Base-by-base conservation (phyloP, 1,284 basidiomycete genomes). In the Moesziomyces sp. region DNA sequence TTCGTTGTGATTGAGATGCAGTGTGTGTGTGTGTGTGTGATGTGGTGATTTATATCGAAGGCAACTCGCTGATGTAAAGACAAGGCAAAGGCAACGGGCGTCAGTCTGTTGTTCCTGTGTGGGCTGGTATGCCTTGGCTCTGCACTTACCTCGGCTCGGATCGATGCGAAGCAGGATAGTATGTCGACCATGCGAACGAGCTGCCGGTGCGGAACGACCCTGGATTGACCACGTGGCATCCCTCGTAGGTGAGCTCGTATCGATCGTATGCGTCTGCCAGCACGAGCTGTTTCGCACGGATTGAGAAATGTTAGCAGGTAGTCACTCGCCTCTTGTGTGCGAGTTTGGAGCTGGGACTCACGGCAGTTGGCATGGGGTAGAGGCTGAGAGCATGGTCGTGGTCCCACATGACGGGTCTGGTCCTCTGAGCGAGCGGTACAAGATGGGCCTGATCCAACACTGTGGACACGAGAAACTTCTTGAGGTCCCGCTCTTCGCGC, bases 151-250 rank as follows among this genome's bases (percentile, higher is more conserved):
- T 85, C 46, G 83, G 76, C 69, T 73, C 84, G 21, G 70, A 80
- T 47, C 76, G 73, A 44, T 74, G 80, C 24, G 57, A 81, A 24
- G 74, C 70, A 16, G 84, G 84, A 45, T 85, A 83, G 59, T 84
- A 85, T 2, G 84, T 84, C 14, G 78, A 76, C 84, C 84, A 85
- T 0, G 76, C 69, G 24, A 81, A 85, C 19, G 62, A 46, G 28
- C 64, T 63, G 16, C 84, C 81, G 10, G 52, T 52, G 21, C 76
- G 52, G 61, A 84, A 84, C 1, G 81, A 79, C 14, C 97, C 96
- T 0, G 97, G 97, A 84, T 99, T 99, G 87, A 99, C 94, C 30
- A 99, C 97, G 85, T 98, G 96, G 81, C 97, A 99, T 7, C 93
- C 94, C 54, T 96, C 95, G 83, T 99, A 99, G 1, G 95, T 99